Conservation (phyloP, 1,139 yeast genomes). For the Debaryomyces nepalensis region DNA sequence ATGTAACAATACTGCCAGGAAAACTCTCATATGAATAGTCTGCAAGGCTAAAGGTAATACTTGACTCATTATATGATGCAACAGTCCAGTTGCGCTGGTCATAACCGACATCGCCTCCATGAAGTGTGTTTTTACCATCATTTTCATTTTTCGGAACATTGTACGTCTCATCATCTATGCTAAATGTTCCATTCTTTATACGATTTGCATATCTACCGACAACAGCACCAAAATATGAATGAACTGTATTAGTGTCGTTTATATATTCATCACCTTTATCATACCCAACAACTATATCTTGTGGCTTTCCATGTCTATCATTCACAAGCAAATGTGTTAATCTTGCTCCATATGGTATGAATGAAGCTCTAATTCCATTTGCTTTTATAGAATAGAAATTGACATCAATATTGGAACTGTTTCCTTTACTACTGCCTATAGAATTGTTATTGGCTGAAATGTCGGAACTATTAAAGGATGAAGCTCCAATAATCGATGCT, state of each 20-base stretch:
- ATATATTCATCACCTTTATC: conserved; percentile 1
- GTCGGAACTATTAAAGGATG: neutral
- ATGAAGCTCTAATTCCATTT: neutral
- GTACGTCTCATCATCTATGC: conserved; percentile 44
- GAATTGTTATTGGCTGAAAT: neutral
- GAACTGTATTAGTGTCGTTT: conserved; percentile 4
- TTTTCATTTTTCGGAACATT: conserved; percentile 46
- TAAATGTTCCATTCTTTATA: conserved; percentile 50
- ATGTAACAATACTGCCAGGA: neutral
- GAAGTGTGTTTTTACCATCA: conserved; percentile 44
- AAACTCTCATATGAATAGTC: conserved; percentile 1
- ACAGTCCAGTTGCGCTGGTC: conserved; percentile 26
- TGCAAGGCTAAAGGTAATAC: conserved; percentile 2
- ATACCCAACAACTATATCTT: conserved; percentile 5
- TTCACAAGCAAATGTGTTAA: conserved; percentile 7
- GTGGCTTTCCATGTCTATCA: conserved; percentile 1
- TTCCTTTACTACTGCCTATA: neutral
- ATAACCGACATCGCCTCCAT: conserved; percentile 58
- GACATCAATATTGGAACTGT: neutral
- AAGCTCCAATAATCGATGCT: too few relatives aligned
- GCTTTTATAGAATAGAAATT: conserved; percentile 5
- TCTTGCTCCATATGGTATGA: conserved; percentile 4
- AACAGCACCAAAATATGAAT: conserved; percentile 59
- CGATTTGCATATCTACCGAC: conserved; percentile 70
- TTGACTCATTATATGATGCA: conserved; percentile 1